Percentiles rank a stretch among this genome's conserved stretches.
Conservation (phyloP, 192 early-diverging fungal genomes). For the Backusella macrospora region DNA sequence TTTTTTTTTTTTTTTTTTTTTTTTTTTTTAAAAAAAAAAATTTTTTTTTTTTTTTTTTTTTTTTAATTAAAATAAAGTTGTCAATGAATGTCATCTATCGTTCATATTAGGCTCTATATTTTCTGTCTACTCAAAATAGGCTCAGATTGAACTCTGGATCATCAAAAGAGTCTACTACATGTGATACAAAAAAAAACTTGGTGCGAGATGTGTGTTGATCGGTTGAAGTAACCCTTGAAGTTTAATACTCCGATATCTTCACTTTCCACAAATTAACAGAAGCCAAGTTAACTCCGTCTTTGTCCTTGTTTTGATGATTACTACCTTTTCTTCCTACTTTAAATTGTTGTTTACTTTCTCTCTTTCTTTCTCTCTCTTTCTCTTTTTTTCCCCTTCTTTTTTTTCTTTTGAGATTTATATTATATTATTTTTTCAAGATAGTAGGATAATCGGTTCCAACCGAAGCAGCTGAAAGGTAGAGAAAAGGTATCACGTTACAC, state of each 20-base stretch:
- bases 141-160: not conserved
- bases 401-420: not conserved
- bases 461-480: conserved; percentile 1
- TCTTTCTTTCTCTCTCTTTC: too few species aligned
- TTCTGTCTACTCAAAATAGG: not conserved
- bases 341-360: too few species aligned
- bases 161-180: not conserved
- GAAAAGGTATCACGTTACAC: not conserved
- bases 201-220: conserved; percentile 2
- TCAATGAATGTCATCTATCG: not conserved
- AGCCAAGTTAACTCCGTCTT: not conserved
- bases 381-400: not conserved
- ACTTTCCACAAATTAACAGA: not conserved
- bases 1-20: not conserved
- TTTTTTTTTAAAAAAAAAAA: too few species aligned
- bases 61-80: conserved; percentile 9
- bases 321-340: too few species aligned
- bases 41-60: not conserved
- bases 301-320: too few species aligned
- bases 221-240: not conserved
- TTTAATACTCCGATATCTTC: not conserved
- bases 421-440: too few species aligned
- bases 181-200: not conserved
- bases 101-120: not conserved
- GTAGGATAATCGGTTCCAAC: not conserved